phyloP scores from a whole-genome alignment of 352 stramenopile genomes.

The Pythium biforme region DNA sequence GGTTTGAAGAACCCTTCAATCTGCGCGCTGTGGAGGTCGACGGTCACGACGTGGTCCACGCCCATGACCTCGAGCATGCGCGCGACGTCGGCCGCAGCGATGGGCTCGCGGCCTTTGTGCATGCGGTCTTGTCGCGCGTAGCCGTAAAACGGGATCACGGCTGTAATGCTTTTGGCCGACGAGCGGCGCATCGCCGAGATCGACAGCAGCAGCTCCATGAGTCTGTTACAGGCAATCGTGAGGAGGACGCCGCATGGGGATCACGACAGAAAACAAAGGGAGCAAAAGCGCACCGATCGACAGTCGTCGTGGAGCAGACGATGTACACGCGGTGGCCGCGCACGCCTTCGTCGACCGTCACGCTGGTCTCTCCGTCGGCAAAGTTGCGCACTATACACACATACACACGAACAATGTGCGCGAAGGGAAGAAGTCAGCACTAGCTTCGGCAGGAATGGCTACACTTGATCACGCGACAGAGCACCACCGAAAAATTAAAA shows the following conservation, averaged over 20 bases:
- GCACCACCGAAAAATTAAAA: neutral
- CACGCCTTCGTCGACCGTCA: conserved; percentile 75
- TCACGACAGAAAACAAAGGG: too few relatives aligned
- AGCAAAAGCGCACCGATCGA: conserved; percentile 57
- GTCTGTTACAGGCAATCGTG: too few relatives aligned
- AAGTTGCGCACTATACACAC: conserved; percentile 61
- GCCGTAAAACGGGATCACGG: conserved; percentile 87
- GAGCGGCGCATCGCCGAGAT: conserved; percentile 82
- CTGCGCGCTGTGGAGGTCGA: conserved; percentile 87
- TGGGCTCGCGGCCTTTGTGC: conserved; percentile 79
- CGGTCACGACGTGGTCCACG: conserved; percentile 85
- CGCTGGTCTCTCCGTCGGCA: conserved; percentile 81
- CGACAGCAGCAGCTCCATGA: conserved; percentile 85
- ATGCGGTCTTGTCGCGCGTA: conserved; percentile 86
- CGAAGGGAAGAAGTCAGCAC: neutral
- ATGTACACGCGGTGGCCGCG: conserved; percentile 85
- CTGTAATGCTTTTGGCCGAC: conserved; percentile 85
- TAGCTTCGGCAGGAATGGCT: neutral
- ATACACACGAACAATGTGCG: neutral
- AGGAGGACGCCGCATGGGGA: too few relatives aligned
- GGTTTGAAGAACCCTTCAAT: conserved; percentile 90
- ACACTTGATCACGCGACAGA: neutral
- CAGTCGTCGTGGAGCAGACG: conserved; percentile 81
- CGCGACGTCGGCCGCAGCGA: conserved; percentile 80
- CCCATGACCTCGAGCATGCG: conserved; percentile 90